phyloP scores from a whole-genome alignment of 106 monocot species.

The Dendrobium nobile region DNA sequence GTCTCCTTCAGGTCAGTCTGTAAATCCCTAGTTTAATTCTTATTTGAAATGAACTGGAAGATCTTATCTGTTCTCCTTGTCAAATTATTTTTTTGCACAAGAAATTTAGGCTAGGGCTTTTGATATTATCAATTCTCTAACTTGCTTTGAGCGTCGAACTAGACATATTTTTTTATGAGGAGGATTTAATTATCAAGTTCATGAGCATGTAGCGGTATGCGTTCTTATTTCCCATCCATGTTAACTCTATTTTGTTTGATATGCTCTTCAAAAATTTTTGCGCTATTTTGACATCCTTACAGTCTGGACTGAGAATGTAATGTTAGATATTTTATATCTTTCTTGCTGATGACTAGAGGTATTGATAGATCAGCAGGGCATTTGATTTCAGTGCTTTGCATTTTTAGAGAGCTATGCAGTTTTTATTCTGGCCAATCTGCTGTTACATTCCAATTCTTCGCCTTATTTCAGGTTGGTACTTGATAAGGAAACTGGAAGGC shows the following conservation, averaged over 20 bases:
- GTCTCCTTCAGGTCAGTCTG: slow-evolving; percentile 79
- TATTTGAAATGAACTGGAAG: not conserved
- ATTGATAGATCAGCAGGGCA: not conserved
- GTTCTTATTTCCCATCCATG: not conserved
- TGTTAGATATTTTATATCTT: not conserved
- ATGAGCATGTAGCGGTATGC: not conserved
- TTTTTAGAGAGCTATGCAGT: not conserved
- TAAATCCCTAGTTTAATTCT: slow-evolving; percentile 3
- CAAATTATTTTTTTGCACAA: not conserved
- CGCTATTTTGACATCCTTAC: not conserved
- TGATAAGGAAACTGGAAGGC: slow-evolving; percentile 95
- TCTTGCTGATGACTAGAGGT: not conserved
- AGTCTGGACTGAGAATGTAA: not conserved
- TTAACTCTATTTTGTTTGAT: not conserved
- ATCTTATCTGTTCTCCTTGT: not conserved
- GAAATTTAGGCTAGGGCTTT: not conserved
- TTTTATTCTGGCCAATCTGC: not conserved
- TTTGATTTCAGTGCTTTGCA: not conserved
- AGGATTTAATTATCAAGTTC: not conserved
- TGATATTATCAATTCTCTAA: not conserved
- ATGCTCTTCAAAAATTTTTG: not conserved
- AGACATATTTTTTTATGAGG: not conserved
- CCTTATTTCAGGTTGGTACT: slow-evolving; percentile 67
- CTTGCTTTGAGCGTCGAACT: not conserved
- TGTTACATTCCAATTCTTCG: slow-evolving; percentile 5